phyloP scores from a whole-genome alignment of 2,329 filamentous ascomycete genomes.

The Cordyceps cicadae region DNA sequence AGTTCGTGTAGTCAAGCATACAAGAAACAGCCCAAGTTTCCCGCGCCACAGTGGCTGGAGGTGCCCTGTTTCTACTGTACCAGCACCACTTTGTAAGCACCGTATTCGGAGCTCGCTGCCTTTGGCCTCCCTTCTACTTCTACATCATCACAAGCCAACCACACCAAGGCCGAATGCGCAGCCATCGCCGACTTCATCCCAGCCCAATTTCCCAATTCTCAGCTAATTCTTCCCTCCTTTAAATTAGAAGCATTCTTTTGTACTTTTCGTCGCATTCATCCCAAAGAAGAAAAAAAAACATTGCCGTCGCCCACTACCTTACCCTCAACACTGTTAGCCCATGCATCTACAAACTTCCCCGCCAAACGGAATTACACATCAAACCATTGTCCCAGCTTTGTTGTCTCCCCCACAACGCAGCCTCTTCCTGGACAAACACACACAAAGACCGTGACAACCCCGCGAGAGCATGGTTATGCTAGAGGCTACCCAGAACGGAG shows the following conservation, averaged over 20 bases:
- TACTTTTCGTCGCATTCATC: not conserved
- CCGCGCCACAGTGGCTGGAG: too few relatives aligned
- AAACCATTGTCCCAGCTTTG: not conserved
- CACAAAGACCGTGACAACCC: not conserved
- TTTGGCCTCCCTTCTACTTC: constrained; percentile 4
- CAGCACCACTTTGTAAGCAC: not conserved
- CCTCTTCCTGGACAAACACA: not conserved
- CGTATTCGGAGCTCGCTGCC: not conserved
- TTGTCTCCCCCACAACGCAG: not conserved
- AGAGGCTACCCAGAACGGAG: not conserved
- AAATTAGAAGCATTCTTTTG: not conserved
- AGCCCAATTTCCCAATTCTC: not conserved
- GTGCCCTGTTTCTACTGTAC: not conserved
- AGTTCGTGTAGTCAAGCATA: too few relatives aligned
- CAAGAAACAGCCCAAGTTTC: too few relatives aligned
- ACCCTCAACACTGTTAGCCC: not conserved
- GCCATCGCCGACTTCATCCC: not conserved
- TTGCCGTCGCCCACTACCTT: not conserved
- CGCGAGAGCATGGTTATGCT: not conserved
- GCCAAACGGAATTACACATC: not conserved
- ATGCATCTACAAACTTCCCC: not conserved
- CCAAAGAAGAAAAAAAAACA: not conserved
- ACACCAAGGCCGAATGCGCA: not conserved
- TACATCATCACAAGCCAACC: constrained; percentile 10
- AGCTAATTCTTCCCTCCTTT: not conserved